Evolutionary conservation across 108 stramenopile species (phyloP), one percentile per base, ranked within the genome.

Genomic region (Thalassiosira profunda): DNA sequence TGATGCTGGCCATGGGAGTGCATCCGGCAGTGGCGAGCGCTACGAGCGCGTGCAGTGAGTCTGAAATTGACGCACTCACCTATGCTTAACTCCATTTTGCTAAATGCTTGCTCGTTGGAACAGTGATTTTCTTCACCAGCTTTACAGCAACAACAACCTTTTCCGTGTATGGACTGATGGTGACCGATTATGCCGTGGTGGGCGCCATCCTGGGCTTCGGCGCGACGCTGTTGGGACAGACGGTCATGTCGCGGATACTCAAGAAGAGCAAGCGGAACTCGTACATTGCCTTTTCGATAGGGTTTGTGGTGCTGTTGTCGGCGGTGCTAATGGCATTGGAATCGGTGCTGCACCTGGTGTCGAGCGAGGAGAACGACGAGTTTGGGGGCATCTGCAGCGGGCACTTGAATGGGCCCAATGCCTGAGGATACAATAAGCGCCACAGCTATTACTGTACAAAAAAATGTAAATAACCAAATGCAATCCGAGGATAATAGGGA

Each of bases 1-100:
- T 97, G 24, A 96, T 98, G 97, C 84, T 98, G 24, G 92, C 93
- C 38, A 94, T 96, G 92, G 93, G 91, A 4, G 90, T 94, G 10
- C 88, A 90, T 55, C 96, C 96, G 2, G 58, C 62, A 20, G 94
- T 96, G 38, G 84, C 94, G 0, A 84, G 88, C n/a, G n/a, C n/a
- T n/a, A n/a, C n/a, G n/a, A n/a, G n/a, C n/a, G n/a, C n/a, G n/a
- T n/a, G n/a, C n/a, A n/a, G n/a, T n/a, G n/a, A n/a, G n/a, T n/a
- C n/a, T n/a, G n/a, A n/a, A n/a, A n/a, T n/a, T n/a, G n/a, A n/a
- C n/a, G n/a, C n/a, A n/a, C n/a, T n/a, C n/a, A n/a, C n/a, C n/a
- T n/a, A n/a, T n/a, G n/a, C n/a, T n/a, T n/a, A n/a, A n/a, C n/a
- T n/a, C n/a, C n/a, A n/a, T n/a, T n/a, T n/a, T n/a, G n/a, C n/a